A percentile compares a stretch with the other conserved stretches of the same genome.
phyloP scores from a whole-genome alignment of 2,329 filamentous ascomycete species.

The Calonectria ilicicola region DNA sequence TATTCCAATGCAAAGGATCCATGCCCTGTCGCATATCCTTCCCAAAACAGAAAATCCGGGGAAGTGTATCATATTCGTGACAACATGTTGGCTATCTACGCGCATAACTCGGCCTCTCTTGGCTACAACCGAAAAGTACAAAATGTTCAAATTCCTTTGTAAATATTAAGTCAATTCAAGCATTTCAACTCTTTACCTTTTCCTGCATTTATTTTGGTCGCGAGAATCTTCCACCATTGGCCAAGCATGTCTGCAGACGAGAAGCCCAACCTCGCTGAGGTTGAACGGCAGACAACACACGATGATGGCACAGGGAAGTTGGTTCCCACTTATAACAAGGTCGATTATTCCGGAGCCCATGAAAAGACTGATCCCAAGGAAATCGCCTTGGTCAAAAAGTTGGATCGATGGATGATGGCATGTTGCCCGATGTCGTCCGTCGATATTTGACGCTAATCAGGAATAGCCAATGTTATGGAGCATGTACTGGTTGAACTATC shows the following conservation, averaged over 20 bases:
- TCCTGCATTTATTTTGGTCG: neutral
- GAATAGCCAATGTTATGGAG: constrained; percentile 49
- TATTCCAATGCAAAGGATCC: neutral
- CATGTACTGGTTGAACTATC: constrained; percentile 59
- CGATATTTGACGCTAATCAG: neutral
- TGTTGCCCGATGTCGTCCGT: neutral
- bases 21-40: neutral
- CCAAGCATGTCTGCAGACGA: neutral
- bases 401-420: constrained; percentile 43
- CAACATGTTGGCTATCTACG: neutral
- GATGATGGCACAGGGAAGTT: constrained; percentile 35
- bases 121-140: neutral
- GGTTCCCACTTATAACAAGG: constrained; percentile 32
- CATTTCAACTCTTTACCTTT: neutral
- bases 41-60: neutral
- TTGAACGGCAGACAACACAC: constrained; percentile 34
- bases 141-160: neutral
- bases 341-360: constrained; percentile 42
- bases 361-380: constrained; percentile 43
- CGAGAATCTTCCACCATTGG: neutral
- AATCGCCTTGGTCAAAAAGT: constrained; percentile 41
- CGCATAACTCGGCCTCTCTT: neutral
- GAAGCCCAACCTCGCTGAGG: neutral
- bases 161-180: neutral
- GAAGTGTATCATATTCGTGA: neutral